Evolutionary conservation across 352 stramenopile genomes (phyloP).

Genomic region (Globisporangium iwayamae): DNA sequence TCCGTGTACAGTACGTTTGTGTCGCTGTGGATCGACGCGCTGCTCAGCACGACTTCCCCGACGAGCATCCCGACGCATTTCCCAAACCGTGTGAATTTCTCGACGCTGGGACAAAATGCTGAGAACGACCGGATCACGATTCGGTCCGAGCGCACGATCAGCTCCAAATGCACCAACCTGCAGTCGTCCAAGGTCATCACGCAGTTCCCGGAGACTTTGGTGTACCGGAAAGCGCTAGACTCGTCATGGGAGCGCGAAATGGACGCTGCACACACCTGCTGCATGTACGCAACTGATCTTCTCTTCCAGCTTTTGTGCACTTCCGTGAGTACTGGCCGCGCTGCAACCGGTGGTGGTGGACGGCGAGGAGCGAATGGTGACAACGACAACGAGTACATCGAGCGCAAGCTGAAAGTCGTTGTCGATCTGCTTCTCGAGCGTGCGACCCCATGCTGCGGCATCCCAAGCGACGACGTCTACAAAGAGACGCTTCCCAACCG

Average conservation of each 20-base stretch:
- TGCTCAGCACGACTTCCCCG: slow-evolving; percentile 54
- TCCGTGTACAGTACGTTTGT: slow-evolving; percentile 69
- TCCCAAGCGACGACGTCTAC: slow-evolving; percentile 76
- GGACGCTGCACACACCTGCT: slow-evolving; percentile 52
- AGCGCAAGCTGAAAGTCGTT: slow-evolving; percentile 50
- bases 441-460: slow-evolving; percentile 69
- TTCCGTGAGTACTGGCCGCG: slow-evolving; percentile 18
- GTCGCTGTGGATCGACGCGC: slow-evolving; percentile 59
- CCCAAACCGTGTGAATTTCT: slow-evolving; percentile 32
- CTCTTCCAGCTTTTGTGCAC: slow-evolving; percentile 39
- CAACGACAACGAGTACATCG: slow-evolving; percentile 16
- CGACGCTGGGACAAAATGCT: slow-evolving; percentile 11
- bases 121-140: slow-evolving; percentile 46
- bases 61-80: slow-evolving; percentile 80
- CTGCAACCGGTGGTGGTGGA: slow-evolving; percentile 5
- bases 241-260: slow-evolving; percentile 69
- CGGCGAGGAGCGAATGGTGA: background rate
- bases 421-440: slow-evolving; percentile 74
- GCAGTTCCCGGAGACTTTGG: slow-evolving; percentile 39
- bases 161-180: slow-evolving; percentile 78
- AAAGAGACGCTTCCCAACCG: slow-evolving; percentile 81
- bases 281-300: slow-evolving; percentile 50
- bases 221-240: slow-evolving; percentile 76
- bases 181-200: slow-evolving; percentile 78
- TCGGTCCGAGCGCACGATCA: slow-evolving; percentile 72